These are phyloP conservation scores for Exophiala bonariae DNA, from an alignment of 2,329 filamentous ascomycete species.

Conservation along the genomic window DNA sequence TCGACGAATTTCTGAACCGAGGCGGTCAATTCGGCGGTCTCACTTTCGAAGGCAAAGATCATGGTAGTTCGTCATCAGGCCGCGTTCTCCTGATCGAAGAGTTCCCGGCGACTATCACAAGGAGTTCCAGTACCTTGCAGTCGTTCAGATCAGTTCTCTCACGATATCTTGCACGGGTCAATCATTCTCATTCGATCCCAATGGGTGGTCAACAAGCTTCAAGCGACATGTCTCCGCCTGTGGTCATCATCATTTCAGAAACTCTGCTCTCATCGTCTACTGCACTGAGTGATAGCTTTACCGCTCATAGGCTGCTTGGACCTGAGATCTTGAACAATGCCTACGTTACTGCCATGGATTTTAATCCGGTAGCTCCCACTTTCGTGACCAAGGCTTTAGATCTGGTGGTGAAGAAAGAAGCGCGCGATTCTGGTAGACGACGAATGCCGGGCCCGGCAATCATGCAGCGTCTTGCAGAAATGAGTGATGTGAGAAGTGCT, in stretches of 20 bases:
- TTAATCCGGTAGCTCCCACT: constrained; percentile 87
- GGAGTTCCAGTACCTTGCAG: constrained; percentile 62
- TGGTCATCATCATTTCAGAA: constrained; percentile 90
- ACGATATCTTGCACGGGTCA: constrained; percentile 70
- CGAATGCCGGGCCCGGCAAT: constrained; percentile 77
- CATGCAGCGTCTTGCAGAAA: constrained; percentile 76
- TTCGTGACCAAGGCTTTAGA: constrained; percentile 83
- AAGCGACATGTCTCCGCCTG: constrained; percentile 60
- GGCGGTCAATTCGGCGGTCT: constrained; percentile 78
- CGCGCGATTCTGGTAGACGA: constrained; percentile 71
- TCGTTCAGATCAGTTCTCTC: constrained; percentile 75
- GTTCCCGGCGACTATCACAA: constrained; percentile 73
- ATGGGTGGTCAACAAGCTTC: constrained; percentile 31
- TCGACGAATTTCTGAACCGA: constrained; percentile 86
- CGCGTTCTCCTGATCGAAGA: constrained; percentile 75
- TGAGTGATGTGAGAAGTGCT: constrained; percentile 91
- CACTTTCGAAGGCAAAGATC: constrained; percentile 40
- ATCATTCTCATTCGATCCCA: constrained; percentile 54
- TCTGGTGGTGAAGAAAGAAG: constrained; percentile 79
- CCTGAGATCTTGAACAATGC: constrained; percentile 82
- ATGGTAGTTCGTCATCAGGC: constrained; percentile 13
- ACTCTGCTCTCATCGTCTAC: constrained; percentile 83
- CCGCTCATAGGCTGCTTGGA: constrained; percentile 83
- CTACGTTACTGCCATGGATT: constrained; percentile 78
- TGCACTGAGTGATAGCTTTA: constrained; percentile 85